A percentile compares a stretch with the other conserved stretches of the same genome.
Evolutionary conservation across 2,329 filamentous ascomycete genomes (phyloP).

Genomic region (Pochonia chlamydosporia): DNA sequence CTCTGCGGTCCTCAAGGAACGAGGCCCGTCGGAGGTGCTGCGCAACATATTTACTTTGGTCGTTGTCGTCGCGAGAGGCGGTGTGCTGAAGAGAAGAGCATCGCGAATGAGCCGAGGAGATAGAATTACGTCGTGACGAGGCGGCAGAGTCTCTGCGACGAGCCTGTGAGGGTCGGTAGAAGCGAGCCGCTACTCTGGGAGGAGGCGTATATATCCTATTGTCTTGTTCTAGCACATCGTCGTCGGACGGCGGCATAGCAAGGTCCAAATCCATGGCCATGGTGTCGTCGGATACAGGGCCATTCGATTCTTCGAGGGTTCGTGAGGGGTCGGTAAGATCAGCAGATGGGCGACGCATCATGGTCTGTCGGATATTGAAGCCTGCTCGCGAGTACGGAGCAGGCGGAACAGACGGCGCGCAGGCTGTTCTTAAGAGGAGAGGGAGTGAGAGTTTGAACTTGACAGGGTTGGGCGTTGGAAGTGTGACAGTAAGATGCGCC

Average conservation of each 20-base stretch:
- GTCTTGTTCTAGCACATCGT: conserved; percentile 29
- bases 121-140: conserved; percentile 73
- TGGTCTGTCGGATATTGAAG: conserved; percentile 11
- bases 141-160: conserved; percentile 71
- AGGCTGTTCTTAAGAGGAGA: background rate
- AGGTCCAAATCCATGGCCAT: conserved; percentile 29
- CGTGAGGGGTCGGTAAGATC: conserved; percentile 36
- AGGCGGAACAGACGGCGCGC: background rate
- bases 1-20: conserved; percentile 75
- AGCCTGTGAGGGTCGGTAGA: conserved; percentile 61
- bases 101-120: conserved; percentile 69
- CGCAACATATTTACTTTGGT: conserved; percentile 71
- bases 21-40: conserved; percentile 75
- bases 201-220: conserved; percentile 53
- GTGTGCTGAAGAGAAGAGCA: conserved; percentile 54
- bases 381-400: background rate
- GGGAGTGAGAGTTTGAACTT: background rate
- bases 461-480: background rate
- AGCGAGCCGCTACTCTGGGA: conserved; percentile 71
- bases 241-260: conserved; percentile 31
- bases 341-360: conserved; percentile 37
- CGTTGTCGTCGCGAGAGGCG: conserved; percentile 41
- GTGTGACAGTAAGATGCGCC: background rate
- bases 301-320: conserved; percentile 30
- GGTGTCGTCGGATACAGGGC: conserved; percentile 22